phyloP scores from a whole-genome alignment of 106 monocot genomes.

The Phalaenopsis equestris region DNA sequence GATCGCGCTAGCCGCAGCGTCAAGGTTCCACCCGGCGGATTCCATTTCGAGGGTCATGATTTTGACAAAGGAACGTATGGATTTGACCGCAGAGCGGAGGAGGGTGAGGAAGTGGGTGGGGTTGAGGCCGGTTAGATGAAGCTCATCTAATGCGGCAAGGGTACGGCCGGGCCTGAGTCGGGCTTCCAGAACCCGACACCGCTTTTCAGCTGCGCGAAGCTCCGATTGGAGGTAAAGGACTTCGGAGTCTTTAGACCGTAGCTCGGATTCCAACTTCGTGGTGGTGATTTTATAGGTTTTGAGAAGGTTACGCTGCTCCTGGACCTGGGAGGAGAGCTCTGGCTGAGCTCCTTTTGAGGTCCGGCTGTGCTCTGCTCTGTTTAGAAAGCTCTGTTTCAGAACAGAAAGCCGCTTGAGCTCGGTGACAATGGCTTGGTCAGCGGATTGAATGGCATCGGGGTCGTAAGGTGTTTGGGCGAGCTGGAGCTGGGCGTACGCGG shows the following conservation, averaged over 20 bases:
- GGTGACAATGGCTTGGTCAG: constrained; percentile 46
- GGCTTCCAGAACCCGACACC: constrained; percentile 24
- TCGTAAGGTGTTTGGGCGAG: constrained; percentile 68
- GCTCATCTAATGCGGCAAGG: constrained; percentile 37
- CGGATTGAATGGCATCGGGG: constrained; percentile 47
- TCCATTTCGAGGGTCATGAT: constrained; percentile 47
- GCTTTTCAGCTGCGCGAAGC: constrained; percentile 25
- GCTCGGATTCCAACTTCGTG: constrained; percentile 52
- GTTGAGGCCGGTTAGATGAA: constrained; percentile 56
- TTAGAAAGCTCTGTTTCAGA: constrained; percentile 41
- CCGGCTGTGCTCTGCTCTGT: neutral
- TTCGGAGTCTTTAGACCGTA: constrained; percentile 29
- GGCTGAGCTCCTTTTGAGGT: neutral
- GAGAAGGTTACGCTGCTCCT: constrained; percentile 61
- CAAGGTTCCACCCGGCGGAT: constrained; percentile 57
- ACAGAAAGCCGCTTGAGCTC: constrained; percentile 50
- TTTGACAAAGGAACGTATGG: constrained; percentile 48
- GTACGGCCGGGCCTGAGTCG: constrained; percentile 28
- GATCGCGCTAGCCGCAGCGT: constrained; percentile 33
- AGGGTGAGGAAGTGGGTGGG: constrained; percentile 54
- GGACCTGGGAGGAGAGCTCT: constrained; percentile 37
- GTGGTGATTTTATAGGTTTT: constrained; percentile 62
- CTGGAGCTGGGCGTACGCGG: constrained; percentile 78
- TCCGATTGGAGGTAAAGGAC: constrained; percentile 22
- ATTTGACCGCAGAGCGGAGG: constrained; percentile 38